phyloP scores from a whole-genome alignment of 1,284 basidiomycete genomes.

The Ustilago loliicola region DNA sequence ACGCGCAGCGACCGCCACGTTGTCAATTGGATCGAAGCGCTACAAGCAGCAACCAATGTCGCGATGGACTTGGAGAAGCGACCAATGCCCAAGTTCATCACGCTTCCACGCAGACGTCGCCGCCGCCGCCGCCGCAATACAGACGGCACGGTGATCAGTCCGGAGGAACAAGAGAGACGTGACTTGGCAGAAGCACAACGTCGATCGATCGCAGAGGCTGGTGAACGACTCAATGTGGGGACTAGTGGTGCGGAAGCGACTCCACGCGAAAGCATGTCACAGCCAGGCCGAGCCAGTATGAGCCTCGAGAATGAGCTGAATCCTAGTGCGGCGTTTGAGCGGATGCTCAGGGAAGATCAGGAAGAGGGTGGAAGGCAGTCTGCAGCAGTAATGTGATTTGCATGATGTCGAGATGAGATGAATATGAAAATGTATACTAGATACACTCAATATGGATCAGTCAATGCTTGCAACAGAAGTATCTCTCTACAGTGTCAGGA shows the following conservation, averaged over 20 bases:
- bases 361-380: slow-evolving; percentile 34
- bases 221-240: slow-evolving; percentile 12
- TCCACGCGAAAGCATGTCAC: slow-evolving; percentile 28
- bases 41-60: slow-evolving; percentile 94
- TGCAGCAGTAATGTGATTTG: slow-evolving; percentile 35
- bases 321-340: slow-evolving; percentile 58
- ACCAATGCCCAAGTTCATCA: slow-evolving; percentile 72
- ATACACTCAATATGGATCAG: not conserved
- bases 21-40: slow-evolving; percentile 95
- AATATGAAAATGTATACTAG: slow-evolving; percentile 1
- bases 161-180: slow-evolving; percentile 54
- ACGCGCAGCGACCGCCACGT: slow-evolving; percentile 86
- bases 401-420: not conserved
- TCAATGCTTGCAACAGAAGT: not conserved
- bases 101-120: slow-evolving; percentile 64
- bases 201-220: slow-evolving; percentile 56
- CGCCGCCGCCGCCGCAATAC: slow-evolving; percentile 58
- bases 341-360: slow-evolving; percentile 63
- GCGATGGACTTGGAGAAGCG: slow-evolving; percentile 90
- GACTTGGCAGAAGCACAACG: slow-evolving; percentile 65
- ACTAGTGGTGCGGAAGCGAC: slow-evolving; percentile 9
- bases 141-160: slow-evolving; percentile 40
- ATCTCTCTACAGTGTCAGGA: not conserved
- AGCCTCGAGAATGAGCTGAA: slow-evolving; percentile 50
- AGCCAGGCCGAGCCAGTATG: slow-evolving; percentile 31